Base-by-base conservation (phyloP, 2,329 filamentous ascomycete species). In the Dothistroma pini region DNA sequence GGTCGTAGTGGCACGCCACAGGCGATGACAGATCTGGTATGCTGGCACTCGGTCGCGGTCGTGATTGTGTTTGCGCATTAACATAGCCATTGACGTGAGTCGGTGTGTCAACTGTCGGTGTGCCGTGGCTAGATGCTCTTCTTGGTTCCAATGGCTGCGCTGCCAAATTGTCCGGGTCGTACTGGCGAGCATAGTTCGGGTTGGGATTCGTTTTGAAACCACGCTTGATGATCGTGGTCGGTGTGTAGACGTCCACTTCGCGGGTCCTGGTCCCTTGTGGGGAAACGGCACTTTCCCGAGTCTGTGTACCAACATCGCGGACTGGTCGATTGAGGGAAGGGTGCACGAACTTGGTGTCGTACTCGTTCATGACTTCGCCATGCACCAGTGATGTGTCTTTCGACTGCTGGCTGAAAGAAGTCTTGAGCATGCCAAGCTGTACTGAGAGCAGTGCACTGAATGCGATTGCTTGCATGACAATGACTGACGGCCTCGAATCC, bases 281-380 rank as follows among this genome's bases (percentile, higher is more conserved):
- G 2, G 70, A 74, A 35, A 68, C 71, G 7, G 74, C 70, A 44
- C 70, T 68, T 69, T 70, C 74, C 0, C 85, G 86, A 61, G 89
- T 88, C 74, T 97, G 93, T 0, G 89, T 95, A 6, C 86, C 89
- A 1, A 93, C 91, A 70, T 89, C 85, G 66, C 87, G 81, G 66
- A 96, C 90, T 5, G 89, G 81, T 8, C 89, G 90, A 68, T 96
- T 90, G n/a, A 96, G 84, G 11, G 88, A 84, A 1, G 95, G 95
- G 71, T 96, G 91, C 0, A 99, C 95, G 71, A 89, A 97, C 78
- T 99, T 99, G 68, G 86, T 90, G 73, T 97, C 91, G 73, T 99
- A 99, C 77, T 99, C 95, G 73, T 92, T 88, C 77, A 97, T 83
- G 5, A 97, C 93, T 76, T 97, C 90, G 69, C 89, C 91, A 68